Evolutionary conservation across 306 rosid genomes (phyloP).

Genomic region (Lathyrus sativus): DNA sequence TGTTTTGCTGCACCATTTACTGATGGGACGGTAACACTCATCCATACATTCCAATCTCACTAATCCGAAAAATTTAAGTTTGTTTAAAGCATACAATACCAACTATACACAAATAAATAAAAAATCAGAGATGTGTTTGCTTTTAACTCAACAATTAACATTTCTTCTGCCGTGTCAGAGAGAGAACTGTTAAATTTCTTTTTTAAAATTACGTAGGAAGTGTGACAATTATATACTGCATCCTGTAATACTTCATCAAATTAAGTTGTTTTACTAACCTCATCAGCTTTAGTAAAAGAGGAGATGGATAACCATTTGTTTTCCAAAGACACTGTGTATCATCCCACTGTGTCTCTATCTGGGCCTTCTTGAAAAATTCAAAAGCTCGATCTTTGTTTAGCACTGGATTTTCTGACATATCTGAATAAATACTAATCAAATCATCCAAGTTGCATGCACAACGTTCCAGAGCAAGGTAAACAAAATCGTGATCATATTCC

Average conservation of each 20-base stretch:
- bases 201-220: background rate
- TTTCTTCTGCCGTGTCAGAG: background rate
- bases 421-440: conserved; percentile 51
- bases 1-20: background rate
- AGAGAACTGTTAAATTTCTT: background rate
- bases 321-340: conserved; percentile 51
- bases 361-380: conserved; percentile 35
- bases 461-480: conserved; percentile 77
- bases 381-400: conserved; percentile 38
- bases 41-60: background rate
- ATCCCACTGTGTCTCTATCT: conserved; percentile 42
- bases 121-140: background rate
- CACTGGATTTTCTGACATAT: conserved; percentile 29
- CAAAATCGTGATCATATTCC: conserved; percentile 80
- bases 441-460: conserved; percentile 74
- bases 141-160: conserved; percentile 5
- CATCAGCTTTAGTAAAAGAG: conserved; percentile 63
- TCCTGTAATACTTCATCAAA: background rate
- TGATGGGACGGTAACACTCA: background rate
- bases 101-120: background rate
- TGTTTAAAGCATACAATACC: conserved; percentile 7
- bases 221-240: background rate
- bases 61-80: background rate
- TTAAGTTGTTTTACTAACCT: conserved; percentile 56
- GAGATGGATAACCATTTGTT: conserved; percentile 58